Base-by-base conservation (phyloP, 1,139 yeast genomes). In the Geotrichum siamense region DNA sequence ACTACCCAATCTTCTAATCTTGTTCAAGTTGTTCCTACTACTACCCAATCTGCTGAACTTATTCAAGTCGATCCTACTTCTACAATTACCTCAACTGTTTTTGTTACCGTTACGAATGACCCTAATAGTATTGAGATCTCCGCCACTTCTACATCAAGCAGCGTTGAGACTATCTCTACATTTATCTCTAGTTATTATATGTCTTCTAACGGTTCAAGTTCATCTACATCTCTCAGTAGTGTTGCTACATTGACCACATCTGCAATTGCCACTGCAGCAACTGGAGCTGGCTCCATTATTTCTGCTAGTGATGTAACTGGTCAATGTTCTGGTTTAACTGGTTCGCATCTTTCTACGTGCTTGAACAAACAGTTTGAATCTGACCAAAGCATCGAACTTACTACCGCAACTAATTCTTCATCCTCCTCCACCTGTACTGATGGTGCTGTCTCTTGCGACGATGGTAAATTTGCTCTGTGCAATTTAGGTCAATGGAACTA, bases 401-500 rank as follows among this genome's bases (percentile, higher is more conserved):
- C 9, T 15, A 8, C 29, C 28, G 8, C 34, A 20, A n/a, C 39
- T n/a, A 2, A 29, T 5, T 15, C 45, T 4, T 15, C 39, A 6
- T 12, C 38, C 5, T 16, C 23, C 21, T 17, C 41, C 15, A 36
- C 33, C 29, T 44, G 43, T 25, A 33, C 45, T 2, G 45, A 45
- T 15, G 43, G 48, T 16, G 45, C 48, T 10, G 44, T 45, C 5
- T 32, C 45, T 12, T 41, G 44, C 30, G 27, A 33, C 17, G 38
- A 41, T 2, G 45, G 45, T 15, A 34, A 45, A 28, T 45, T 45
- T 28, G 43, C 48, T 22, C 32, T 45, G 30, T 45, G 45, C 35
- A 44, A 44, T 31, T 68, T 63, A 54, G 76, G 77, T 34, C 49
- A 60, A 19, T 79, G 84, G 83, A 78, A 75, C 15, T 56, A 56